phyloP scores from a whole-genome alignment of 2,329 filamentous ascomycete genomes.

The Xylariaceae sp. region DNA sequence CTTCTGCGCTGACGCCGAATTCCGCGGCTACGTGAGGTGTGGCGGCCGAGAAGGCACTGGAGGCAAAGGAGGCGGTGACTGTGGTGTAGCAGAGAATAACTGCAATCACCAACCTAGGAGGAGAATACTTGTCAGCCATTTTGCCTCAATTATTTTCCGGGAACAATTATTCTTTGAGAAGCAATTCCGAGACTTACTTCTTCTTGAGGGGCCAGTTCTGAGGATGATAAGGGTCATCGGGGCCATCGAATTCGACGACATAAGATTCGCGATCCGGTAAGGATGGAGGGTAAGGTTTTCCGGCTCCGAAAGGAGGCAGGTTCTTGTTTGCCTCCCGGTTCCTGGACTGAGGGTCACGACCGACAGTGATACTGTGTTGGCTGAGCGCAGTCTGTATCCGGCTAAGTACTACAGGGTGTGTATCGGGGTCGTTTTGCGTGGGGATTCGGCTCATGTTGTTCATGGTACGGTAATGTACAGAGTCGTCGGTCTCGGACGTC shows the following conservation, averaged over 20 bases:
- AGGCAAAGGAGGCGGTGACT: constrained; percentile 64
- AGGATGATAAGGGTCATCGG: constrained; percentile 75
- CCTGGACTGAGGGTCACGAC: constrained; percentile 39
- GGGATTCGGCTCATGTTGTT: constrained; percentile 54
- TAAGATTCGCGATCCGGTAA: constrained; percentile 69
- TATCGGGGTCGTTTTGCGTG: constrained; percentile 62
- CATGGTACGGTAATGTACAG: constrained; percentile 33
- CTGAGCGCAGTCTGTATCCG: constrained; percentile 66
- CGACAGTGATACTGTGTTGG: constrained; percentile 70
- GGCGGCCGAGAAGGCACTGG: constrained; percentile 68
- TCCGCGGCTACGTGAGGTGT: constrained; percentile 51
- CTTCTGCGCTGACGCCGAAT: constrained; percentile 57
- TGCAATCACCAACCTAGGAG: constrained; percentile 52
- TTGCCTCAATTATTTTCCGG: too few species aligned
- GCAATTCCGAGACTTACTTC: constrained; percentile 52
- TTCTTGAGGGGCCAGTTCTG: constrained; percentile 80
- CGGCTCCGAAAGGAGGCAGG: constrained; percentile 63
- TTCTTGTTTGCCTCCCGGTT: constrained; percentile 49
- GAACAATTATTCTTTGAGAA: too few species aligned
- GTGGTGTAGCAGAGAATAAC: constrained; percentile 69
- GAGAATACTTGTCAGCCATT: background rate
- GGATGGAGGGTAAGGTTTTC: constrained; percentile 67
- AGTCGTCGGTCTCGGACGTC: constrained; percentile 40
- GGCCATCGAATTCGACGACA: constrained; percentile 80
- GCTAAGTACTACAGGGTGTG: constrained; percentile 62